Conservation (phyloP, 1,284 basidiomycete genomes). For the Megacollybia platyphylla region DNA sequence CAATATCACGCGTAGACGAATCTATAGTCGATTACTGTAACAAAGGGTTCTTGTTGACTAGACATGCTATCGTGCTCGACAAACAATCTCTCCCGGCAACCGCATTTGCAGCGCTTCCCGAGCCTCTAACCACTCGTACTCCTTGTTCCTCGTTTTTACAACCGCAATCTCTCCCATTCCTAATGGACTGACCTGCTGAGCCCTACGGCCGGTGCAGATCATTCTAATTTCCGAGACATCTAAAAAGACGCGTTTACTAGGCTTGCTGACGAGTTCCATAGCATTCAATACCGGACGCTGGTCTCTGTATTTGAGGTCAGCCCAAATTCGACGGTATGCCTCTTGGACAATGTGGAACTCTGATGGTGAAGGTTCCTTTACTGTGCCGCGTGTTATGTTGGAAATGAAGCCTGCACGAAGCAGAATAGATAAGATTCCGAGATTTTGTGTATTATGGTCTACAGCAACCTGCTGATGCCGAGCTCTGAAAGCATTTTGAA, state of each 20-base stretch:
- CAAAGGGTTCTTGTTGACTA: too few species aligned
- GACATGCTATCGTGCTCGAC: constrained; percentile 42
- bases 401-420: constrained; percentile 80
- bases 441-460: constrained; percentile 70
- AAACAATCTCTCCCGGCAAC: constrained; percentile 61
- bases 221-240: constrained; percentile 55
- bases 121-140: constrained; percentile 65
- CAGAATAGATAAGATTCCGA: constrained; percentile 75
- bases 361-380: constrained; percentile 46
- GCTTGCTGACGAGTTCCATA: constrained; percentile 67
- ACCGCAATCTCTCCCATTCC: constrained; percentile 82
- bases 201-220: constrained; percentile 63
- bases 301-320: constrained; percentile 80
- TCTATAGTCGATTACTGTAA: too few species aligned
- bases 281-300: constrained; percentile 68
- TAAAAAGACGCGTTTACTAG: constrained; percentile 68
- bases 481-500: constrained; percentile 83
- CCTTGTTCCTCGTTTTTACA: constrained; percentile 55
- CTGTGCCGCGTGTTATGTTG: constrained; percentile 69
- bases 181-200: constrained; percentile 60
- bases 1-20: too few species aligned
- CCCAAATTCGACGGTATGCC: constrained; percentile 71
- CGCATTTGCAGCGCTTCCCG: constrained; percentile 55
- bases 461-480: constrained; percentile 65
- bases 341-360: constrained; percentile 45